Evolutionary conservation across 2,329 filamentous ascomycete genomes (phyloP).

Genomic region (Fusarium stilboides): DNA sequence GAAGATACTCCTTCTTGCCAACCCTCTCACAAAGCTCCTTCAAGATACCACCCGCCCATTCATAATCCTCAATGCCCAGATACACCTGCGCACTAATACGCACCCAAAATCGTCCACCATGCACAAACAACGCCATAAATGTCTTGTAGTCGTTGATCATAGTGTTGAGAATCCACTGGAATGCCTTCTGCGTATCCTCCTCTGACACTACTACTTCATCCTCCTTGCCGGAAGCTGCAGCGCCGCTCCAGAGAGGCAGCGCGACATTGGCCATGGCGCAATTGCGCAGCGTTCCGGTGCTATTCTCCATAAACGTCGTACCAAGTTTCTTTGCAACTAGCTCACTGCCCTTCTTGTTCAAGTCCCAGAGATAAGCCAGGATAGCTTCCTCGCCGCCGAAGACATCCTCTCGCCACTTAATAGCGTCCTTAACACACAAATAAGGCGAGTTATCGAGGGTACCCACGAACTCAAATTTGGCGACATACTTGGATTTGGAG

Average conservation of each 20-base stretch:
- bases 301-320: constrained; percentile 81
- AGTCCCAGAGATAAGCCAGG: constrained; percentile 70
- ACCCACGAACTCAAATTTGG: constrained; percentile 82
- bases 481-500: constrained; percentile 73
- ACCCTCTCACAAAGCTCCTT: constrained; percentile 63
- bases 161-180: constrained; percentile 70
- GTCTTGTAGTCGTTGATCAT: constrained; percentile 76
- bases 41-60: constrained; percentile 74
- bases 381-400: constrained; percentile 83
- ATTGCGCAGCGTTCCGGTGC: constrained; percentile 70
- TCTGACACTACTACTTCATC: constrained; percentile 50
- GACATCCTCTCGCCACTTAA: constrained; percentile 77
- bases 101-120: constrained; percentile 76
- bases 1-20: constrained; percentile 54
- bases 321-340: constrained; percentile 74
- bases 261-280: constrained; percentile 82
- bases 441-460: constrained; percentile 82
- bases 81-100: constrained; percentile 88
- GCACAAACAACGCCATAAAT: constrained; percentile 76
- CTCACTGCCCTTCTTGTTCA: constrained; percentile 76
- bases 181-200: constrained; percentile 56
- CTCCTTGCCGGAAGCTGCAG: constrained; percentile 45
- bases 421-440: constrained; percentile 78
- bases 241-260: constrained; percentile 71
- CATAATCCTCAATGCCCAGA: constrained; percentile 84